Conservation (phyloP, 345 rosid genomes). For the Sisymbrium irio region DNA sequence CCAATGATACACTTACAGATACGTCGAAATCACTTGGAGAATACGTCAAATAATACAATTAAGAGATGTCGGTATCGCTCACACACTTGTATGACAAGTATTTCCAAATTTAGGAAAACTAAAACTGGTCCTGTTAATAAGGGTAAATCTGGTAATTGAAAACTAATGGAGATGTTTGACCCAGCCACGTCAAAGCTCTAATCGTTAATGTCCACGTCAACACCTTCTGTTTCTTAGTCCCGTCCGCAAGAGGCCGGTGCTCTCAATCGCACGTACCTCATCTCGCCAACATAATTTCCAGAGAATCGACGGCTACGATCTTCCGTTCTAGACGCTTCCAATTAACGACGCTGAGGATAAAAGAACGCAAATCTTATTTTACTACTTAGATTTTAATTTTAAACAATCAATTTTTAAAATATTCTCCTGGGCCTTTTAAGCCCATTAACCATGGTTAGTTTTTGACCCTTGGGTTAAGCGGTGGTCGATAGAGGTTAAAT, state of each 20-base stretch:
- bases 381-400: background rate
- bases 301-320: slow-evolving; percentile 47
- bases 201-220: slow-evolving; percentile 50
- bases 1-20: background rate
- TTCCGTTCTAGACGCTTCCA: slow-evolving; percentile 60
- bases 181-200: slow-evolving; percentile 50
- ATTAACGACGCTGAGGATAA: background rate
- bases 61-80: slow-evolving; percentile 8
- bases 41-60: slow-evolving; percentile 2
- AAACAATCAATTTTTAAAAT: too few species aligned
- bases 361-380: background rate
- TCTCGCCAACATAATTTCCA: slow-evolving; percentile 7
- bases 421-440: background rate
- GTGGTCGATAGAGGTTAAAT: slow-evolving; percentile 25
- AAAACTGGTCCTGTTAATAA: background rate
- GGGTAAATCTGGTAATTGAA: slow-evolving; percentile 16
- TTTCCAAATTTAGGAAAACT: slow-evolving; percentile 19
- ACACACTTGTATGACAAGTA: background rate
- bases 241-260: slow-evolving; percentile 3
- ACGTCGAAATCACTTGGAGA: slow-evolving; percentile 21
- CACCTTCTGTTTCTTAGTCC: background rate
- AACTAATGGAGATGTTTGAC: slow-evolving; percentile 32
- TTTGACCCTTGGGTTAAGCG: slow-evolving; percentile 30
- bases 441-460: slow-evolving; percentile 29
- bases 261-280: slow-evolving; percentile 36